Base-by-base conservation (phyloP, 805 yeast genomes). In the Sungouiozyma ichnusensis region DNA sequence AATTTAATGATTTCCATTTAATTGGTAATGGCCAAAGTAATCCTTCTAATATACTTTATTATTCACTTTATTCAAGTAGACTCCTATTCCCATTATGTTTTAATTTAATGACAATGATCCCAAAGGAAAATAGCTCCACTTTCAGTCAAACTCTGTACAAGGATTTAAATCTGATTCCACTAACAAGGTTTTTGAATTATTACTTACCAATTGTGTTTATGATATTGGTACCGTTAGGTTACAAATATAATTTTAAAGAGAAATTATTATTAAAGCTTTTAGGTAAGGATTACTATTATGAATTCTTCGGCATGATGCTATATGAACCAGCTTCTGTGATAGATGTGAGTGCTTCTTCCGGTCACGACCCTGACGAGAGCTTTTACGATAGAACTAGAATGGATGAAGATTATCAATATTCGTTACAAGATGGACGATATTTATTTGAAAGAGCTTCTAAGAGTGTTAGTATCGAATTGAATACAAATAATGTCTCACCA, bases 381-480 rank as follows among this genome's bases (percentile, higher is more conserved):
- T 37, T 38, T 33, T n/a, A 37, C 11, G 45, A 43, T 18, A 47
- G 56, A 8, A 48, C 53, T n/a, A 46, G 54, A 14, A 60, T 67
- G 31, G 81, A 76, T 49, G 72, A 72, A 45, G 64, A 59, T 42
- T 58, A 58, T 33, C 57, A 58, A 35, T 60, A 55, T 43, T 59
- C 62, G 13, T 40, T 60, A 41, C 61, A 58, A 46, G 65, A 60
- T 45, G 65, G 65, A 19, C 50, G 57, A 41, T 53, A 53, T 38
- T 35, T 60, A 14, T 60, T 52, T 36, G 62, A 60, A 40, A 53
- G 61, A 44, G 60, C 60, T 3, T 55, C 62, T 2, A 49, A 50
- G 11, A 24, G 11, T 11, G 29, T 24, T 24, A 24, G 11, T 24
- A 24, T 24, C 11, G 29, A 24, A 11, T 24, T 24, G 29, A 24